Percentiles rank a stretch among this genome's conserved stretches.
These are phyloP conservation scores for Teratosphaeria pseudoeucalypti DNA, from an alignment of 2,329 filamentous ascomycete genomes.

Conservation along the genomic window DNA sequence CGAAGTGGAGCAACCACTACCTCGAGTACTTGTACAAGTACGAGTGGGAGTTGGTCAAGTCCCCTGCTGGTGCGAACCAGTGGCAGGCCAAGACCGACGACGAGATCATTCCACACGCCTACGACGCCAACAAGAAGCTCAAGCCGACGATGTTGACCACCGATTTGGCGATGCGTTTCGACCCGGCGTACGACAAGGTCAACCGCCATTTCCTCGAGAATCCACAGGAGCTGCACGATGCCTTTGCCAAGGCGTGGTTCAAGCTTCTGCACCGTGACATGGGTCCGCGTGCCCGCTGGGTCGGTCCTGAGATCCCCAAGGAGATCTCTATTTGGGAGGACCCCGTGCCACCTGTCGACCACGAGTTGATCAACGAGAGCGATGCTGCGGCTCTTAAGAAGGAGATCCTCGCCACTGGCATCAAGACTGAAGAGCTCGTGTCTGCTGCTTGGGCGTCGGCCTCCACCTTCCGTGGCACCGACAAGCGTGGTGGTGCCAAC, in stretches of 20 bases:
- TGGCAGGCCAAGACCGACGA: constrained; percentile 63
- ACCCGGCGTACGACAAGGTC: constrained; percentile 67
- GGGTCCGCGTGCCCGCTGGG: constrained; percentile 58
- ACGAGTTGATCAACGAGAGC: constrained; percentile 49
- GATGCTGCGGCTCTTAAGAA: constrained; percentile 60
- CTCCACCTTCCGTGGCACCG: constrained; percentile 61
- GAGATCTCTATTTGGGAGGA: constrained; percentile 69
- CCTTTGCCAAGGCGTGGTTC: constrained; percentile 68
- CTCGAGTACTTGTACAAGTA: constrained; percentile 68
- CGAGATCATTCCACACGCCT: constrained; percentile 59
- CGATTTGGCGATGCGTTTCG: constrained; percentile 61
- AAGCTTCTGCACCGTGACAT: constrained; percentile 75
- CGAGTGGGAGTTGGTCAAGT: constrained; percentile 68
- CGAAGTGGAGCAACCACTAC: constrained; percentile 65
- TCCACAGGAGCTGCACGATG: constrained; percentile 57
- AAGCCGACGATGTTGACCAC: constrained; percentile 67
- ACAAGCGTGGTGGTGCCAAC: constrained; percentile 77
- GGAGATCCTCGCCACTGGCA: constrained; percentile 52
- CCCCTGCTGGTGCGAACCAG: constrained; percentile 65
- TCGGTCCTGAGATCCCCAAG: constrained; percentile 63
- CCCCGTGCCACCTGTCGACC: constrained; percentile 51
- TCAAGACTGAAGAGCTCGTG: constrained; percentile 53
- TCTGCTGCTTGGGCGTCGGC: constrained; percentile 59
- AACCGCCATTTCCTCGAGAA: constrained; percentile 58
- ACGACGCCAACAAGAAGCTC: constrained; percentile 60